Conservation (phyloP, 306 rosid species). For the Argentina anserina region DNA sequence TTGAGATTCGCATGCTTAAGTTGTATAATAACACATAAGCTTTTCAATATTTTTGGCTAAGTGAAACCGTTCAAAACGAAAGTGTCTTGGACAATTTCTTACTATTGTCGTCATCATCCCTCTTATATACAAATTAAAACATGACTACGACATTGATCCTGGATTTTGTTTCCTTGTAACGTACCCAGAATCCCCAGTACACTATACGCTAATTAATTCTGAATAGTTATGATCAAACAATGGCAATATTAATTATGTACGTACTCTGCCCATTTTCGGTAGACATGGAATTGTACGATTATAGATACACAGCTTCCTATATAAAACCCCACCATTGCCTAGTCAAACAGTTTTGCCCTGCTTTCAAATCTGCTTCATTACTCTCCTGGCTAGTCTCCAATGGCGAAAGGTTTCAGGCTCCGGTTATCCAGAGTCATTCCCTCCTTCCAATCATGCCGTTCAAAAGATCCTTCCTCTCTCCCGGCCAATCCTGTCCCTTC, state of each 20-base stretch:
- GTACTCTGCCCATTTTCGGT: neutral
- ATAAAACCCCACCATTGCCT: conserved; percentile 1
- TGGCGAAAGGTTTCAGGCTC: conserved; percentile 48
- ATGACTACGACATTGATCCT: neutral
- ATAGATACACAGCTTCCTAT: neutral
- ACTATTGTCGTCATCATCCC: neutral
- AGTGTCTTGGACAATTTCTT: neutral
- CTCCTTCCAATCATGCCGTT: conserved; percentile 53
- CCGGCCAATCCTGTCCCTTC: conserved; percentile 36
- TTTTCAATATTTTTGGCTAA: too few species aligned
- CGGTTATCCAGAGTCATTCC: conserved; percentile 39
- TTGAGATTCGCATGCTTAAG: neutral
- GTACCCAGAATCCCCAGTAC: too few species aligned
- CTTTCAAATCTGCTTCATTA: neutral
- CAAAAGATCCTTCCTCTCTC: conserved; percentile 36
- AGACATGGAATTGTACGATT: neutral
- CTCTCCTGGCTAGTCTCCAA: conserved; percentile 1
- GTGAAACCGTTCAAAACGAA: too few species aligned
- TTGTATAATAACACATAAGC: too few species aligned
- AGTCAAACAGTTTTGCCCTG: neutral
- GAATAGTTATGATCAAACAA: neutral
- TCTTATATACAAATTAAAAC: neutral
- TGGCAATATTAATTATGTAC: neutral
- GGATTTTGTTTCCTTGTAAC: neutral
- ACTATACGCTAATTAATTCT: too few species aligned